Evolutionary conservation across 352 stramenopile species (phyloP).

Genomic region (Globisporangium solare): DNA sequence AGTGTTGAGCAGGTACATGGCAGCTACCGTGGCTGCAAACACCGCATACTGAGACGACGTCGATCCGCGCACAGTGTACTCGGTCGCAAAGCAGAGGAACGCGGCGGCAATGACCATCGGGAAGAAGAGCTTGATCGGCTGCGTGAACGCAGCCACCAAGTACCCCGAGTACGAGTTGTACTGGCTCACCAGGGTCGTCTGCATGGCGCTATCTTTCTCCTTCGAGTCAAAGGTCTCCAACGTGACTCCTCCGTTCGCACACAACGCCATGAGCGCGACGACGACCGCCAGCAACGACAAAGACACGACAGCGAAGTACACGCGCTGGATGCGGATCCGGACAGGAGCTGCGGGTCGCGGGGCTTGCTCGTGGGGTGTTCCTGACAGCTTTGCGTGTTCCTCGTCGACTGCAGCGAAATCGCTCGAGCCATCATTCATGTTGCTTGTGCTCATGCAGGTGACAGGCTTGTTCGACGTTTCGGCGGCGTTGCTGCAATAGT

Average conservation of each 20-base stretch:
- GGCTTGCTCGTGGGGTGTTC: no score
- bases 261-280: background rate
- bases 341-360: background rate
- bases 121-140: conserved; percentile 8
- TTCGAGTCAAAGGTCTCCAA: conserved; percentile 1
- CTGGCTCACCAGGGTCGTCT: background rate
- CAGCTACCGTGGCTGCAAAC: background rate
- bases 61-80: background rate
- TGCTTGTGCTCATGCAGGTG: no score
- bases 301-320: background rate
- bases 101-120: background rate
- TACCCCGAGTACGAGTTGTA: conserved; percentile 11
- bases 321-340: conserved; percentile 1
- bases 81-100: conserved; percentile 10
- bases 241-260: background rate
- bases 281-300: background rate
- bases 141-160: background rate
- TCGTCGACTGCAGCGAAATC: no score
- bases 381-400: no score
- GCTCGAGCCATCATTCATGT: no score
- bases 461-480: no score
- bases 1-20: conserved; percentile 3
- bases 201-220: background rate
- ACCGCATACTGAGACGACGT: background rate
- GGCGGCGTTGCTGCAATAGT: no score